These are phyloP conservation scores for Colletotrichum musicola DNA, from an alignment of 2,329 filamentous ascomycete genomes.

Conservation along the genomic window DNA sequence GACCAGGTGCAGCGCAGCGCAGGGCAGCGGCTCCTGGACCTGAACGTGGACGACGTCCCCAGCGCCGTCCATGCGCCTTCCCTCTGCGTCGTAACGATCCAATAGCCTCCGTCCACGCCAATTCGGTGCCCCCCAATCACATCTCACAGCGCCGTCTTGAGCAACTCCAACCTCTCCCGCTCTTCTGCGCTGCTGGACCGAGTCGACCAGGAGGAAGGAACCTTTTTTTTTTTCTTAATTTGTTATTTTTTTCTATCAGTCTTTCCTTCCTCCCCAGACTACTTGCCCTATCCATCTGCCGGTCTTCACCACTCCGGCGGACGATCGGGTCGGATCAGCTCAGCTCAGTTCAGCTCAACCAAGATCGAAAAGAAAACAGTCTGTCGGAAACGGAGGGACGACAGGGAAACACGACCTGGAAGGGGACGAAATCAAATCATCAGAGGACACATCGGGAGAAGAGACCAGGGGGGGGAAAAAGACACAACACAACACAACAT, in stretches of 20 bases:
- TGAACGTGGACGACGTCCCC: constrained; percentile 22
- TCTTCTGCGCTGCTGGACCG: constrained; percentile 2
- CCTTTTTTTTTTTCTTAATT: constrained; percentile 3
- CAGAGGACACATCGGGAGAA: background rate
- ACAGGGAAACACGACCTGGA: too few species aligned
- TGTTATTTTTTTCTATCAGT: background rate
- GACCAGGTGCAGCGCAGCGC: background rate
- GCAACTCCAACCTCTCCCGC: constrained; percentile 38
- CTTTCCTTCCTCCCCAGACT: background rate
- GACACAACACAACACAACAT: background rate
- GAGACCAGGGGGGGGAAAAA: background rate
- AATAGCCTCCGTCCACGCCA: constrained; percentile 51
- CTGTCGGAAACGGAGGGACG: too few species aligned
- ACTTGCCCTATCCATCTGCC: background rate
- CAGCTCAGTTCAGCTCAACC: background rate
- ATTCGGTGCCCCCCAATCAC: constrained; percentile 40
- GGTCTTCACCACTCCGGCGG: background rate
- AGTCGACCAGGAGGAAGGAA: background rate
- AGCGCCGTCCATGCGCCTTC: constrained; percentile 35
- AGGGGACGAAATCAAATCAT: background rate
- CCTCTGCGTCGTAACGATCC: constrained; percentile 42
- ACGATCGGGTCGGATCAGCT: constrained; percentile 1
- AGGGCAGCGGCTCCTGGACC: constrained; percentile 17
- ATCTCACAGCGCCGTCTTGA: constrained; percentile 26
- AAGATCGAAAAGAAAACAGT: too few species aligned